A percentile compares a stretch with the other conserved stretches of the same genome.
These are phyloP conservation scores for Apophysomyces sp. DNA, from an alignment of 371 early-diverging fungal genomes.

Conservation along the genomic window DNA sequence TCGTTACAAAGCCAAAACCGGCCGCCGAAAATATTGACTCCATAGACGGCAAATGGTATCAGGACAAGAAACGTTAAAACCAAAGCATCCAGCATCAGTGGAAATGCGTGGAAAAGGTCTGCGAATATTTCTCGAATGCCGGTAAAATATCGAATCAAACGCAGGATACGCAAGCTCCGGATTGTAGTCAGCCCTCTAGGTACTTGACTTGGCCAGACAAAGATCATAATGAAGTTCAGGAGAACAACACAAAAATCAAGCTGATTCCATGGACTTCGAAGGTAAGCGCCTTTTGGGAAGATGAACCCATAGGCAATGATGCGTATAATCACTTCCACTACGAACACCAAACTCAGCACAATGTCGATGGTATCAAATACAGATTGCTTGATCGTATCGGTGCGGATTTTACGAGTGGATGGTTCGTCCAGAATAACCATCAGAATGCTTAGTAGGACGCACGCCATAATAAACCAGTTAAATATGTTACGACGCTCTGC, in stretches of 20 bases:
- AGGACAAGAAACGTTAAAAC: constrained; percentile 52
- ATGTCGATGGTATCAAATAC: constrained; percentile 46
- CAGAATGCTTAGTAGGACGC: constrained; percentile 57
- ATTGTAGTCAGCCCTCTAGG: constrained; percentile 48
- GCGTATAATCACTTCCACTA: constrained; percentile 50
- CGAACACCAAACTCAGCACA: constrained; percentile 43
- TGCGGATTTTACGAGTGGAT: constrained; percentile 37
- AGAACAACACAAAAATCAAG: constrained; percentile 52
- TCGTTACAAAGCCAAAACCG: constrained; percentile 59
- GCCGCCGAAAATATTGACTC: constrained; percentile 60
- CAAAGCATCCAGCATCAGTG: constrained; percentile 57
- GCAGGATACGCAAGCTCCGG: constrained; percentile 57
- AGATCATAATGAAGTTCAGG: constrained; percentile 47
- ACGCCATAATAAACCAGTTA: constrained; percentile 60
- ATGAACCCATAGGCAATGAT: constrained; percentile 57
- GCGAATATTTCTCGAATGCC: constrained; percentile 59
- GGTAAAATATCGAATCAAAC: constrained; percentile 58
- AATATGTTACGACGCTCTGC: constrained; percentile 46
- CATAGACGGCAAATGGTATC: constrained; percentile 59
- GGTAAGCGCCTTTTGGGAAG: constrained; percentile 48
- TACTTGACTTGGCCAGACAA: constrained; percentile 30
- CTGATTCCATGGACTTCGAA: constrained; percentile 57
- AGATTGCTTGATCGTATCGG: constrained; percentile 27
- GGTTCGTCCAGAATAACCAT: constrained; percentile 62
- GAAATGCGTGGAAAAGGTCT: constrained; percentile 53